These are phyloP conservation scores for Angomonas ambiguus DNA, from an alignment of 208 protist species.

Conservation along the genomic window DNA sequence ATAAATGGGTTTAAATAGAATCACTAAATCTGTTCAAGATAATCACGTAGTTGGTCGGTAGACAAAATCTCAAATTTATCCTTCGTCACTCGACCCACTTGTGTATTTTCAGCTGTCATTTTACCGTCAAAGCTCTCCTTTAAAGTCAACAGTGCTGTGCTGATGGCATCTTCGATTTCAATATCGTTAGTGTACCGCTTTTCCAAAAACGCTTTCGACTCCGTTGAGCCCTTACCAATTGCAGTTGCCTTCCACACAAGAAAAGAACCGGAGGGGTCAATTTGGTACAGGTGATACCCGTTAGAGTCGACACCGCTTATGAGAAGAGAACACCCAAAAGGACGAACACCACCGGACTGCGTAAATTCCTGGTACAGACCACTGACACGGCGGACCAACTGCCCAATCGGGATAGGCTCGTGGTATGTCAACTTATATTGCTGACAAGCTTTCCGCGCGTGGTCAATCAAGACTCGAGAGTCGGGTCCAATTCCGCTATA, in stretches of 20 bases:
- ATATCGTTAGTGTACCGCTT: conserved; percentile 98
- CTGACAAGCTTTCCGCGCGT: conserved; percentile 95
- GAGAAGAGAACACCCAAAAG: conserved; percentile 99
- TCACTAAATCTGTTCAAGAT: conserved; percentile 82
- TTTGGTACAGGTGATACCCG: conserved; percentile 98
- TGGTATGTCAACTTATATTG: conserved; percentile 92
- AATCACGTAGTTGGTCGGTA: conserved; percentile 76
- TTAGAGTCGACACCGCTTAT: conserved; percentile 95
- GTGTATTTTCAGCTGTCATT: conserved; percentile 98
- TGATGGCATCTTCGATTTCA: conserved; percentile 99
- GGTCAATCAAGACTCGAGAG: conserved; percentile 94
- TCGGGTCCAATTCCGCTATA: conserved; percentile 99
- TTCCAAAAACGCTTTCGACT: conserved; percentile 98
- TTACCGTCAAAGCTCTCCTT: conserved; percentile 96
- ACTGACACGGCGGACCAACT: conserved; percentile 97
- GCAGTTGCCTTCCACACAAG: conserved; percentile 99
- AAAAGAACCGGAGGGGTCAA: conserved; percentile 99
- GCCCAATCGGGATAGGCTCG: conserved; percentile 94
- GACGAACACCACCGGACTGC: conserved; percentile 98
- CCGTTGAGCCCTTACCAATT: conserved; percentile 97
- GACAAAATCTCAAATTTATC: conserved; percentile 77
- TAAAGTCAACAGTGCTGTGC: conserved; percentile 98
- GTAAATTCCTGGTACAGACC: conserved; percentile 99
- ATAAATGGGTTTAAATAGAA: conserved; percentile 1
- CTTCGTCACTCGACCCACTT: conserved; percentile 96